Percentiles rank a stretch among this genome's conserved stretches.
Evolutionary conservation across 78 protist genomes (phyloP).

Genomic region (Bigelowiella natans): DNA sequence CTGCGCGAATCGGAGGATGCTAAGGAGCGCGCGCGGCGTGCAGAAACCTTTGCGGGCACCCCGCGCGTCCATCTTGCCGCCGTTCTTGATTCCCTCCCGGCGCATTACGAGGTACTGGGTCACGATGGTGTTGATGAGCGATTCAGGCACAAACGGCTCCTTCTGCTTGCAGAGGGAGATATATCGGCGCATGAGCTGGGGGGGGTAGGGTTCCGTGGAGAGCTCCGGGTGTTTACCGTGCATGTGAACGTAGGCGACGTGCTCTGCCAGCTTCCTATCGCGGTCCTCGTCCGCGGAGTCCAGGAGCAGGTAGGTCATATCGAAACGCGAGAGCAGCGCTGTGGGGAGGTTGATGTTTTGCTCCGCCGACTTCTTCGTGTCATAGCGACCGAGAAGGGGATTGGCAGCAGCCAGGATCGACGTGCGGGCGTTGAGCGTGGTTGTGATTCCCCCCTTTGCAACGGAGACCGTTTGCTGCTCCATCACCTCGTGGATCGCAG

Average conservation of each 20-base stretch:
- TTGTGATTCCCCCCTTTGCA: constrained; percentile 97
- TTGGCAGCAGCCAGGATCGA: constrained; percentile 98
- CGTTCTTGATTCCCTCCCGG: neutral
- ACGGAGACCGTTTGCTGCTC: constrained; percentile 98
- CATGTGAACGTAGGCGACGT: constrained; percentile 79
- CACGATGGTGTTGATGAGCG: constrained; percentile 45
- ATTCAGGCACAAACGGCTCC: constrained; percentile 57
- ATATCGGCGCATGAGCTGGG: constrained; percentile 58
- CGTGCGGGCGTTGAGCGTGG: constrained; percentile 97
- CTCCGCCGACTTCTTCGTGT: constrained; percentile 9
- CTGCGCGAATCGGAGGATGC: constrained; percentile 80
- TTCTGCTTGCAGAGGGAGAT: constrained; percentile 34
- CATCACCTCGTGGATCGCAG: constrained; percentile 88
- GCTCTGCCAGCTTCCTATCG: constrained; percentile 78
- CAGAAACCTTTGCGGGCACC: constrained; percentile 50
- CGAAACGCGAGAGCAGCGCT: constrained; percentile 91
- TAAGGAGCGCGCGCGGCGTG: constrained; percentile 84
- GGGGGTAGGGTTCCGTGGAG: constrained; percentile 22
- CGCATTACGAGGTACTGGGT: constrained; percentile 53
- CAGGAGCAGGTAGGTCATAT: constrained; percentile 79
- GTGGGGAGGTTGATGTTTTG: constrained; percentile 67
- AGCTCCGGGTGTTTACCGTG: constrained; percentile 38
- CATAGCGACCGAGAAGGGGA: constrained; percentile 88
- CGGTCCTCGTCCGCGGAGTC: constrained; percentile 64
- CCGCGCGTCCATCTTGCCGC: too few species aligned